Conservation (phyloP, 78 protist species). For the Acrasis kona region DNA sequence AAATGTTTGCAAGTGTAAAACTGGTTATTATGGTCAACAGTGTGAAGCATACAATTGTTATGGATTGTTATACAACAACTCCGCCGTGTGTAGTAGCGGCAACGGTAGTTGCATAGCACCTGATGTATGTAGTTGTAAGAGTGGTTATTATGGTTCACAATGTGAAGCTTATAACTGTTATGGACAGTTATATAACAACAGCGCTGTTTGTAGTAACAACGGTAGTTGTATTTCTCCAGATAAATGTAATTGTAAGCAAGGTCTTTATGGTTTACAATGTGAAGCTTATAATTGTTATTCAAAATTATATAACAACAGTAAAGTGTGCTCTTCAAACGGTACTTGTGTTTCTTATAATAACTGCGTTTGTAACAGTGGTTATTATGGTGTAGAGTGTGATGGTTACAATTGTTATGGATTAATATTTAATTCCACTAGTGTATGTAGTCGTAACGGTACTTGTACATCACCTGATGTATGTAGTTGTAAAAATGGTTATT, state of each 20-base stretch:
- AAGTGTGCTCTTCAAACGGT: slow-evolving; percentile 1
- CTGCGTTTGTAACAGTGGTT: background rate
- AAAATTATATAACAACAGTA: background rate
- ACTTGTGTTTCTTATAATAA: background rate
- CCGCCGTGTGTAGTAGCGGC: background rate
- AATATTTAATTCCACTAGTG: background rate
- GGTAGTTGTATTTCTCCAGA: background rate
- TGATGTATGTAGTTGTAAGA: background rate
- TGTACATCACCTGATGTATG: background rate
- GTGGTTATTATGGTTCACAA: background rate
- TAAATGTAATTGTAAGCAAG: background rate
- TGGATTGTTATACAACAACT: background rate
- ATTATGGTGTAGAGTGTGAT: background rate
- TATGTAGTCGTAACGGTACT: background rate
- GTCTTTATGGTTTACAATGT: background rate
- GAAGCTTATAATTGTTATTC: background rate
- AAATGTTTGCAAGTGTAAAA: background rate
- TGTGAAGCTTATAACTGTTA: background rate
- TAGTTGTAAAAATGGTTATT: background rate
- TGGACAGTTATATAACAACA: background rate
- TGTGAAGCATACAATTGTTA: background rate
- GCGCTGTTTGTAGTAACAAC: background rate
- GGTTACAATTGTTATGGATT: background rate
- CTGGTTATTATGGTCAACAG: background rate
- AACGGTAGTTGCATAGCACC: background rate